Percentiles rank a stretch among this genome's conserved stretches.
Evolutionary conservation across 1,284 basidiomycete genomes (phyloP).

Genomic region (Kalmanozyma brasiliensis): DNA sequence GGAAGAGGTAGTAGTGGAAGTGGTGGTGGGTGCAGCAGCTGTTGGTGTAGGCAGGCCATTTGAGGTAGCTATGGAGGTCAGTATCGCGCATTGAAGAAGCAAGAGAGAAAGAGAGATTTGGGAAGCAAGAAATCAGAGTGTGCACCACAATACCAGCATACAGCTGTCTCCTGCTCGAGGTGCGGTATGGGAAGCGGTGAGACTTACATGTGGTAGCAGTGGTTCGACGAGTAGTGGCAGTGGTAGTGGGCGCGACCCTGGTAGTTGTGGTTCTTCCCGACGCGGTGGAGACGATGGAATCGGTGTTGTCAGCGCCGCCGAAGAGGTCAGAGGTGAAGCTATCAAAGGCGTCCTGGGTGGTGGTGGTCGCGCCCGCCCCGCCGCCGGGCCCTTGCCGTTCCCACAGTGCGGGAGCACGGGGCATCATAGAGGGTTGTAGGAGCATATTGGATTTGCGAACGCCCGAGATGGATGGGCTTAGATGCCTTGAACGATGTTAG

Average conservation of each 20-base stretch:
- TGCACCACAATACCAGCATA: slow-evolving; percentile 2
- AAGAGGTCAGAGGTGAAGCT: slow-evolving; percentile 22
- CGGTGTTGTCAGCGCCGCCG: slow-evolving; percentile 18
- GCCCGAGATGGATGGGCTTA: too few species aligned
- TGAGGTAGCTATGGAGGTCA: slow-evolving; percentile 16
- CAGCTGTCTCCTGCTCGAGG: too few species aligned
- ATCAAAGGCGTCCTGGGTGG: slow-evolving; percentile 7
- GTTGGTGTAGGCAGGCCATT: slow-evolving; percentile 10
- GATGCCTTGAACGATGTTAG: too few species aligned
- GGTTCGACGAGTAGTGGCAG: slow-evolving; percentile 3
- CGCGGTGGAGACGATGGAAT: slow-evolving; percentile 16
- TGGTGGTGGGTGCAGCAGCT: slow-evolving; percentile 21
- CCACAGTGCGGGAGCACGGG: slow-evolving; percentile 27
- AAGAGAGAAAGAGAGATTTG: not conserved
- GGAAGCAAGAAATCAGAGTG: slow-evolving; percentile 1
- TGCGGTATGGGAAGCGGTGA: too few species aligned
- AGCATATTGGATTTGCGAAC: slow-evolving; percentile 8
- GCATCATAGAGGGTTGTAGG: slow-evolving; percentile 28
- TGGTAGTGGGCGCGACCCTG: slow-evolving; percentile 6
- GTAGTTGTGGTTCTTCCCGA: too few species aligned
- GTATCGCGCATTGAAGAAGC: not conserved
- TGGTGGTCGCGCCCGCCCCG: too few species aligned
- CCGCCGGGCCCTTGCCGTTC: slow-evolving; percentile 21
- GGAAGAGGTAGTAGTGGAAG: slow-evolving; percentile 12
- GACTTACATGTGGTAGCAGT: slow-evolving; percentile 25